Evolutionary conservation across 78 protist genomes (phyloP).

Genomic region (Dictyostelium purpureum): DNA sequence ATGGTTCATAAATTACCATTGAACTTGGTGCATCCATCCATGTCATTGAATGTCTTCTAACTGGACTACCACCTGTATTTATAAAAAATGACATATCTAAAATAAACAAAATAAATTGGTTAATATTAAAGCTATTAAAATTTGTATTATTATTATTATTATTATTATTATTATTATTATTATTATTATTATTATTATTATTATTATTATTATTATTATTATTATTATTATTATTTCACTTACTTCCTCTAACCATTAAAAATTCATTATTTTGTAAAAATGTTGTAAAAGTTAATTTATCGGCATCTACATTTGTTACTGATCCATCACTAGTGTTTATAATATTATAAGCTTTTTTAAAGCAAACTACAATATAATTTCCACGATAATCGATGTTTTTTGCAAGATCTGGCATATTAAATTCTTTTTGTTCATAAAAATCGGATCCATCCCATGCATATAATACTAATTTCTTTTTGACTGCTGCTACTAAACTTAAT

Average conservation of each 20-base stretch:
- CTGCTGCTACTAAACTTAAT: slow-evolving; percentile 50
- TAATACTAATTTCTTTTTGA: slow-evolving; percentile 48
- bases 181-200: neutral
- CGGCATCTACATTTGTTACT: slow-evolving; percentile 36
- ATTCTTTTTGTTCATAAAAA: slow-evolving; percentile 48
- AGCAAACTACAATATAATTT: slow-evolving; percentile 27
- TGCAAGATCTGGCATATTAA: slow-evolving; percentile 62
- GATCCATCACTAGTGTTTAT: slow-evolving; percentile 31
- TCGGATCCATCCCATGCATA: slow-evolving; percentile 57
- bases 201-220: neutral
- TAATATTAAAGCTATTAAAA: neutral
- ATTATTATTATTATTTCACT: neutral
- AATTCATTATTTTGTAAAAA: slow-evolving; percentile 69
- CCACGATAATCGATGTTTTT: slow-evolving; percentile 48
- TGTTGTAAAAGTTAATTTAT: slow-evolving; percentile 47
- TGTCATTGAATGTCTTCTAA: slow-evolving; percentile 52
- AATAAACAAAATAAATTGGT: too few relatives aligned
- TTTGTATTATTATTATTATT: neutral
- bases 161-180: neutral
- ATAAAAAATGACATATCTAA: slow-evolving; percentile 74
- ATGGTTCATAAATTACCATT: slow-evolving; percentile 49
- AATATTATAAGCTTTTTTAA: slow-evolving; percentile 58
- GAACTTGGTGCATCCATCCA: slow-evolving; percentile 48
- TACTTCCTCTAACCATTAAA: slow-evolving; percentile 52
- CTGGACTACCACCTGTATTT: slow-evolving; percentile 38